Evolutionary conservation across 1,139 yeast genomes (phyloP), one percentile per base, ranked within the genome.

Genomic region (Sporopachydermia cereana): DNA sequence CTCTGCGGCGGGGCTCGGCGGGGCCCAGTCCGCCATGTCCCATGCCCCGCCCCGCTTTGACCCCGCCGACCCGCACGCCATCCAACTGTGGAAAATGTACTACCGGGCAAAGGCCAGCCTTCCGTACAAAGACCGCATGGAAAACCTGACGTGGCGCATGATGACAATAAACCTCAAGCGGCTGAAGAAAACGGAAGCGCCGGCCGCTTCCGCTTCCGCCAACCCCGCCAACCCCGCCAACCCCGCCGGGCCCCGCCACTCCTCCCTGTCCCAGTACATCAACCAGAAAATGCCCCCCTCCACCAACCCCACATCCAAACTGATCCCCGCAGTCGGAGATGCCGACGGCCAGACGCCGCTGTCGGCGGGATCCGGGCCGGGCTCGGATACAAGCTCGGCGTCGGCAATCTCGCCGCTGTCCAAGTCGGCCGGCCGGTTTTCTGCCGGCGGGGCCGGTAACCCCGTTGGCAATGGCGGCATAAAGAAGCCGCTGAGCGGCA

Each of bases 81-180:
- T 76, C 47, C 74, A 76, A 41, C 67, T 85, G 24, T 85, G 95
- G 95, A 79, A 77, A 56, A 74, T 85, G 79, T 85, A 85, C 61
- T 71, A 82, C 45, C 75, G 75, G 54, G 93, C 93, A 17, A 77
- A 75, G 52, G 78, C 83, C n/a, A 72, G 81, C n/a, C 65, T 85
- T 43, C 94, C 95, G 1, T 79, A 82, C 59, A 73, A 76, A 48
- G 72, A 76, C 41, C 67, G 95, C 43, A 80, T 85, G 79, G 86
- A 83, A 57, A 85, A 85, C 58, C 63, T 85, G 45, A 79, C 93
- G 12, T 85, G 95, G 95, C 64, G 95, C 50, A 73, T 86, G 77
- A 81, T 85, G 88, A 74, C 72, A 45, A 66, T 82, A 55, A 74
- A 75, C 50, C 59, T 68, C 46, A 60, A 63, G 47, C 61, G 56